These are phyloP conservation scores for Trichosporon inkin DNA, from an alignment of 1,284 basidiomycete genomes.

Conservation along the genomic window DNA sequence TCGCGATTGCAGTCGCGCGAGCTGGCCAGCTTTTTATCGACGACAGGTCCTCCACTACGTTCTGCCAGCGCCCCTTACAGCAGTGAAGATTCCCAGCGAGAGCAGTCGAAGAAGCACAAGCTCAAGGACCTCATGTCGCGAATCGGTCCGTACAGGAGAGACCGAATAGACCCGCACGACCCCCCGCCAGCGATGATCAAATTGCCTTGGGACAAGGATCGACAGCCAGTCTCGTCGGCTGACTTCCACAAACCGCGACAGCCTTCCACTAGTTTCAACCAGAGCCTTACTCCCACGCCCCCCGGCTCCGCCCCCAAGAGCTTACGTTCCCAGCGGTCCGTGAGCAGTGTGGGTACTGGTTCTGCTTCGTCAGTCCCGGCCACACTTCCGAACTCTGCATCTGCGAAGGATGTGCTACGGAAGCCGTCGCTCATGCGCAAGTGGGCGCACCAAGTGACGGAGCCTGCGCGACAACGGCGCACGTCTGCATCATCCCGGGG, in stretches of 20 bases:
- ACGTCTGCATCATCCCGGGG: background rate
- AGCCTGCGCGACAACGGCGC: background rate
- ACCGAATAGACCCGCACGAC: background rate
- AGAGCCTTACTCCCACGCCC: background rate
- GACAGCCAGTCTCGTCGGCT: background rate
- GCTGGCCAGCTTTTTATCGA: constrained; percentile 42
- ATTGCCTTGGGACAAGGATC: background rate
- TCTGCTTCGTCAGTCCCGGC: constrained; percentile 12
- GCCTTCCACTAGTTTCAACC: background rate
- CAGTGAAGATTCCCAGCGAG: background rate
- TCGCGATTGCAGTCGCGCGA: constrained; percentile 31
- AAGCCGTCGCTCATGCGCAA: constrained; percentile 23
- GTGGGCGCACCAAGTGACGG: constrained; percentile 18
- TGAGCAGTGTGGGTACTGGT: constrained; percentile 14
- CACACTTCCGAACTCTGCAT: background rate
- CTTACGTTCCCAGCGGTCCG: constrained; percentile 13
- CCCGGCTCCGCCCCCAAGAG: background rate
- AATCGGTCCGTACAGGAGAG: background rate
- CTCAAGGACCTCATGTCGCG: constrained; percentile 3
- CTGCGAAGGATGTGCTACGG: constrained; percentile 10
- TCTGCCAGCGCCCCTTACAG: background rate
- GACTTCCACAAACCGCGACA: background rate
- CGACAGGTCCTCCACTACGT: constrained; percentile 26
- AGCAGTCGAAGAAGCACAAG: constrained; percentile 4
- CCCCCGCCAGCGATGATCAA: constrained; percentile 2